Conservation (phyloP, 176 grass and related monocot species). For the Saccharum officinarum region DNA sequence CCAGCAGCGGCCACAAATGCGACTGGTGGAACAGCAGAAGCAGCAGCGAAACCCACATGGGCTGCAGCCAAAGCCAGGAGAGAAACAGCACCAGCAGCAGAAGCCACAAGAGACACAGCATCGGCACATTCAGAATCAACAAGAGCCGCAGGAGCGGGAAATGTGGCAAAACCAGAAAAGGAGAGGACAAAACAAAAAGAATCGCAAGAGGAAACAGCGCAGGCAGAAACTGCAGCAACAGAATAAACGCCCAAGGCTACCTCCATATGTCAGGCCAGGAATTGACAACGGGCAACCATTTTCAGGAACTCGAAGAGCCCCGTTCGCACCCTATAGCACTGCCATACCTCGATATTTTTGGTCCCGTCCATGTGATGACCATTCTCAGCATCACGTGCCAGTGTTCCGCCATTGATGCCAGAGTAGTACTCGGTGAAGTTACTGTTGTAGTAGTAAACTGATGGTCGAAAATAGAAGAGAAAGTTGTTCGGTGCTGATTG, state of each 20-base stretch:
- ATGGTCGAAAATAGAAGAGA: neutral
- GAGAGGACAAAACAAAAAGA: neutral
- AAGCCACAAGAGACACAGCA: neutral
- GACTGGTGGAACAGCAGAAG: neutral
- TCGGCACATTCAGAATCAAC: neutral
- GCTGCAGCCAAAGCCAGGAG: neutral
- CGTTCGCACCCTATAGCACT: neutral
- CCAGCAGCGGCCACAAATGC: neutral
- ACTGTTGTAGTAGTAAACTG: neutral
- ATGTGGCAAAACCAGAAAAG: neutral
- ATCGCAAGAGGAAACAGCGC: neutral
- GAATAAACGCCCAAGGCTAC: neutral
- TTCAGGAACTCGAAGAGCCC: neutral
- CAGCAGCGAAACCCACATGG: neutral
- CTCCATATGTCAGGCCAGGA: conserved; percentile 14
- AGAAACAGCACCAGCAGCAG: neutral
- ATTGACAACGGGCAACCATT: neutral
- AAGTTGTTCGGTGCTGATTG: neutral
- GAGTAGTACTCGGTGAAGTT: neutral
- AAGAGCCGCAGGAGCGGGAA: neutral
- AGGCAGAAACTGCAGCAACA: neutral
- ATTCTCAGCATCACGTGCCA: neutral
- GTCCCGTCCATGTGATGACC: neutral
- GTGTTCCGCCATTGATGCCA: neutral
- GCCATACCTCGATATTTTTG: neutral